Percentiles rank a stretch among this genome's conserved stretches.
Evolutionary conservation across 129 eudicot species (phyloP).

Genomic region (Saussurea involucrata): DNA sequence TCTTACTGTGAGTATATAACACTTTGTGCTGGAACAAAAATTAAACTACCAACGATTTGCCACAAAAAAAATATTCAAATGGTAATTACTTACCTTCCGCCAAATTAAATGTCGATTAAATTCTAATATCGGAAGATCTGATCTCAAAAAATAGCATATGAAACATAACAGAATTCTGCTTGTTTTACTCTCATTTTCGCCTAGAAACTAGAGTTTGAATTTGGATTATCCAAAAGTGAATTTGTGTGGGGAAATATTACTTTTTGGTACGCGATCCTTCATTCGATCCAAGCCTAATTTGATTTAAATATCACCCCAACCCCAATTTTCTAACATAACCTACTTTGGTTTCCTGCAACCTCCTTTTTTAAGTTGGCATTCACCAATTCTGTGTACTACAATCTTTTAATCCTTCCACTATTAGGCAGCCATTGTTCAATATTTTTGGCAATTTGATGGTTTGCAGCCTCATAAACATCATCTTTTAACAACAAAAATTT

Average conservation of each 20-base stretch:
- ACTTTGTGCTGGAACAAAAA: neutral
- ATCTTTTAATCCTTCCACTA: neutral
- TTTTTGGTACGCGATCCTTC: neutral
- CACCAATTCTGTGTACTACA: neutral
- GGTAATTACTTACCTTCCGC: neutral
- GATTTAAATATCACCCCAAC: neutral
- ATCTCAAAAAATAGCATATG: no score
- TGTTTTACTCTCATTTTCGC: neutral
- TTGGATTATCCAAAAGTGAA: no score
- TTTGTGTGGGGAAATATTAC: neutral
- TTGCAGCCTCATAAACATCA: neutral
- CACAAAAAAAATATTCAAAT: neutral
- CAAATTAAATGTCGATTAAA: no score
- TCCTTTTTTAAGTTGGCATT: neutral
- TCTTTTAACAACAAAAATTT: neutral
- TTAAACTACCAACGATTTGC: neutral
- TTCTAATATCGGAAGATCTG: no score
- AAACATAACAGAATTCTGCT: no score
- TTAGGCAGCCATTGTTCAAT: neutral
- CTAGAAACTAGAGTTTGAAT: neutral
- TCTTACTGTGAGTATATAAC: neutral
- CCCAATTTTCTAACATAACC: neutral
- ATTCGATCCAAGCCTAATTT: neutral
- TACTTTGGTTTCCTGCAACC: neutral
- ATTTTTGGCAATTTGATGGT: neutral